Percentiles rank a stretch among this genome's conserved stretches.
Evolutionary conservation across 176 grass and related monocot genomes (phyloP).

Genomic region (Cenchrus fungigraminus): DNA sequence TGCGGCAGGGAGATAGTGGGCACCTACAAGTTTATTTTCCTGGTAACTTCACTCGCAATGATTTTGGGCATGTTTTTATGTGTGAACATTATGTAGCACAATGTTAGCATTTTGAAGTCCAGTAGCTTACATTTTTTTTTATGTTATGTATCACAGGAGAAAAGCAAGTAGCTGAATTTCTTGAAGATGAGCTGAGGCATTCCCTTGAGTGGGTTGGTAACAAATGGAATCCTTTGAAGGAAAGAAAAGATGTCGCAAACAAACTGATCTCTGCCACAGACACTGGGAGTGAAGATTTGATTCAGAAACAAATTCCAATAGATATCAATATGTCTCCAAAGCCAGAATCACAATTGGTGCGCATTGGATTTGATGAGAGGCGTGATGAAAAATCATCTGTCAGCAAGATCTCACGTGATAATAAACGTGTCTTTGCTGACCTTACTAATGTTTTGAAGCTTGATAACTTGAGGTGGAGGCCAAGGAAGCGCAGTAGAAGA

Average conservation of each 20-base stretch:
- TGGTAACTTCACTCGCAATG: slow-evolving; percentile 54
- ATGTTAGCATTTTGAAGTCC: background rate
- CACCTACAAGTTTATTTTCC: slow-evolving; percentile 78
- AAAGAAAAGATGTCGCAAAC: slow-evolving; percentile 53
- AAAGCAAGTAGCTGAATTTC: slow-evolving; percentile 59
- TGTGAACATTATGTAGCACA: background rate
- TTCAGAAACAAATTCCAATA: background rate
- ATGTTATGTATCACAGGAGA: slow-evolving; percentile 58
- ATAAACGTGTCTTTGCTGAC: slow-evolving; percentile 44
- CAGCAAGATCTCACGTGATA: slow-evolving; percentile 37
- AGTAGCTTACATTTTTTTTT: slow-evolving; percentile 26
- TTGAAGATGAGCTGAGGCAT: slow-evolving; percentile 54
- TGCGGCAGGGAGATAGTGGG: slow-evolving; percentile 41
- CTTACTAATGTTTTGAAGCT: slow-evolving; percentile 63
- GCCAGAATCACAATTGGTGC: slow-evolving; percentile 26
- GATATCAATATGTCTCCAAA: background rate
- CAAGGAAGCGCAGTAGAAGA: slow-evolving; percentile 72
- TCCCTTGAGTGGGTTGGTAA: slow-evolving; percentile 79
- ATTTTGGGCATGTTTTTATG: background rate
- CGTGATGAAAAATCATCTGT: slow-evolving; percentile 32
- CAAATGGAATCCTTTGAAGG: slow-evolving; percentile 67
- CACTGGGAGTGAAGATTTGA: background rate
- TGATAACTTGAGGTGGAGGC: slow-evolving; percentile 71
- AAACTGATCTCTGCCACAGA: slow-evolving; percentile 27
- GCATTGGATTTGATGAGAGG: slow-evolving; percentile 8